Conservation (phyloP, 129 eudicot species). For the Chrysanthemum makinoi region DNA sequence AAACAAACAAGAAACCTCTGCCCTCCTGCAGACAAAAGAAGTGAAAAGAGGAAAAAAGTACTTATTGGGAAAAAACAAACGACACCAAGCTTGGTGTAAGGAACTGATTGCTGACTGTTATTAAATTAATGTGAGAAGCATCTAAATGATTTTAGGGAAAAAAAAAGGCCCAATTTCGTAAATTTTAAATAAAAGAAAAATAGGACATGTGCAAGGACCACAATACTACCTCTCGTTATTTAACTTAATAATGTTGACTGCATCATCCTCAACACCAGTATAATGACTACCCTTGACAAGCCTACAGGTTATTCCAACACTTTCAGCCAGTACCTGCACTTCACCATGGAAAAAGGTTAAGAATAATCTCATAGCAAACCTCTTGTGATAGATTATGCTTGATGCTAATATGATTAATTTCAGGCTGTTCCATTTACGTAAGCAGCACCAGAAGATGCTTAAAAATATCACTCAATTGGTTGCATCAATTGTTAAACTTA, state of each 20-base stretch:
- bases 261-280: conserved; percentile 96
- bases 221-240: conserved; percentile 65
- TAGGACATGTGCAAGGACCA: conserved; percentile 5
- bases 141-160: too few species aligned
- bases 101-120: not conserved
- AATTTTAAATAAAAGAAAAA: not conserved
- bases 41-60: too few species aligned
- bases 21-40: too few species aligned
- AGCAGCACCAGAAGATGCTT: too few species aligned
- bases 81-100: too few species aligned
- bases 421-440: too few species aligned
- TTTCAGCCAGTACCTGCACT: conserved; percentile 82
- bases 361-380: conserved; percentile 18
- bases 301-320: conserved; percentile 82
- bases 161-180: conserved; percentile 2
- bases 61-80: too few species aligned
- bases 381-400: not conserved
- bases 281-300: conserved; percentile 94
- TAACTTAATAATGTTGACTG: conserved; percentile 78
- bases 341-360: conserved; percentile 12
- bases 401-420: too few species aligned
- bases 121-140: not conserved
- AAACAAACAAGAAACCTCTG: too few species aligned
- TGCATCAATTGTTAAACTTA: too few species aligned
- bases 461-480: too few species aligned